These are phyloP conservation scores for Colletotrichum tanaceti DNA, from an alignment of 2,329 filamentous ascomycete genomes.

Conservation along the genomic window DNA sequence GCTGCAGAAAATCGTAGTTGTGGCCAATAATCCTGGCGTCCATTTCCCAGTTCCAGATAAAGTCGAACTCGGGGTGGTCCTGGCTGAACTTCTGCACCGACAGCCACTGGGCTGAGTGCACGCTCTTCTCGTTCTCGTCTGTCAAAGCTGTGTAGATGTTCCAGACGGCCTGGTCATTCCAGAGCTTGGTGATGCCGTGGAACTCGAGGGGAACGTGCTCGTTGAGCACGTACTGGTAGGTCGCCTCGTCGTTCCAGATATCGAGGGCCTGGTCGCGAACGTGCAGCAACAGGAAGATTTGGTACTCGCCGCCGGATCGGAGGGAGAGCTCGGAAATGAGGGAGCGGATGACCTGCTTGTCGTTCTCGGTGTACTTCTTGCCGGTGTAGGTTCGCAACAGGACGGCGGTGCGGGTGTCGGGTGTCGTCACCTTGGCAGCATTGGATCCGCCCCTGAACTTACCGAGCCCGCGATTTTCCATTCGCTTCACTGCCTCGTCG, in stretches of 20 bases:
- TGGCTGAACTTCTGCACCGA: conserved; percentile 81
- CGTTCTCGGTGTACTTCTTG: conserved; percentile 81
- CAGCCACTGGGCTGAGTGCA: conserved; percentile 75
- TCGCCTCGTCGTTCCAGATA: conserved; percentile 69
- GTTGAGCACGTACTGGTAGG: conserved; percentile 70
- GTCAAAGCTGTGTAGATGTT: conserved; percentile 82
- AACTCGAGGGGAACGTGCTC: conserved; percentile 77
- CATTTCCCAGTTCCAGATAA: conserved; percentile 90
- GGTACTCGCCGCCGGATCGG: conserved; percentile 82
- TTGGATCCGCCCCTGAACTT: conserved; percentile 22
- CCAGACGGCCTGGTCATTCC: conserved; percentile 79
- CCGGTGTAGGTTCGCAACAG: conserved; percentile 81
- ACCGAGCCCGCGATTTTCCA: conserved; percentile 32
- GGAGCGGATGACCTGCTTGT: conserved; percentile 81
- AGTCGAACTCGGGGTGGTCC: conserved; percentile 83
- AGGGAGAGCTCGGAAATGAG: conserved; percentile 82
- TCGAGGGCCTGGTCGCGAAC: conserved; percentile 72
- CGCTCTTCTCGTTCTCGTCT: conserved; percentile 64
- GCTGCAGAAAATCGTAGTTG: conserved; percentile 81
- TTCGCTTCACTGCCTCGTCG: conserved; percentile 11
- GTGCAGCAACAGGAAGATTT: conserved; percentile 83
- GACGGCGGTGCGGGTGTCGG: conserved; percentile 71
- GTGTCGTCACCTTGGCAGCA: conserved; percentile 15
- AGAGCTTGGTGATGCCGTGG: conserved; percentile 76
- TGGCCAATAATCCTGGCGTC: conserved; percentile 84